Base-by-base conservation (phyloP, 169 alveolate species). In the Babesia ovis region DNA sequence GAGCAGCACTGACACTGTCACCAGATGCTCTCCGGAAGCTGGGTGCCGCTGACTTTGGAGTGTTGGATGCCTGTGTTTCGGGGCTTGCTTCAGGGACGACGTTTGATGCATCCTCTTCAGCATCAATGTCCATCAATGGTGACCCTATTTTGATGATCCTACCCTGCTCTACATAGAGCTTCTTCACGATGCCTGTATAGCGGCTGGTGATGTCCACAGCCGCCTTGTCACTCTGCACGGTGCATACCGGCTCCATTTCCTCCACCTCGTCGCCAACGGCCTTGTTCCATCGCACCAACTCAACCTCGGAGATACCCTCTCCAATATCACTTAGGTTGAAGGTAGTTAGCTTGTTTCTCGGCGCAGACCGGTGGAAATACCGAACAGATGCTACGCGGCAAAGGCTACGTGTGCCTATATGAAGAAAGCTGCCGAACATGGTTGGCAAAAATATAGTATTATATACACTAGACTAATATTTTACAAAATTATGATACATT, bases 211-310 rank as follows among this genome's bases (percentile, higher is more conserved):
- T 96, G 66, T 96, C 92, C 12, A 96, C 98, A 29, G 97, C 96
- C 27, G 97, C 95, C 77, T 96, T 96, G 72, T 96, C 98, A 31
- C 97, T 94, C 74, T 93, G 95, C 14, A 96, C 98, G 45, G 95
- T 96, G 62, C 97, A 91, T 0, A 96, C 73, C 4, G 94, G 88
- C 41, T 96, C 97, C 94, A 94, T 95, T 95, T 95, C 98, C 60
- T 89, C 91, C 29, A 96, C 93, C 11, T 64, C 72, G 64, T 94
- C 97, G 14, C 98, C 98, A 45, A 77, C 95, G 29, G 86, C 71
- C 59, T 93, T 95, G 81, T 92, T 83, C 97, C 98, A 94, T 68
- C 93, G 90, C 60, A 94, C 90, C 32, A 96, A 83, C 73, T 95
- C 97, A n/a, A 95, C 98, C 74, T 95, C 96, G 43, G 95, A 91